A percentile compares a stretch with the other conserved stretches of the same genome.
Conservation (phyloP, 1,284 basidiomycete genomes). For the Omphalotus olearius region DNA sequence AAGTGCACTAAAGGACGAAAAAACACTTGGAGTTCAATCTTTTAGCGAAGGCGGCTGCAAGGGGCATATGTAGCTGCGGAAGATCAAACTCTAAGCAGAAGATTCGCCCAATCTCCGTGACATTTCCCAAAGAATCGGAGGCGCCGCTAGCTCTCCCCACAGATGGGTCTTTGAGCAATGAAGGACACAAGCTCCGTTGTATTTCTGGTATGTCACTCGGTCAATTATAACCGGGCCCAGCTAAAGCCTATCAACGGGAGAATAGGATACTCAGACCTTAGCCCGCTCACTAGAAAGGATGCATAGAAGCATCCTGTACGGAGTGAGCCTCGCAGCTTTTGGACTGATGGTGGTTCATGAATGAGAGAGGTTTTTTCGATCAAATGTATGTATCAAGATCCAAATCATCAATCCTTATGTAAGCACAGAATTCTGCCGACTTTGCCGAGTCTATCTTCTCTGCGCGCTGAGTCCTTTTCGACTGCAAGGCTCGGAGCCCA, state of each 20-base stretch:
- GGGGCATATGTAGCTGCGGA: too few relatives aligned
- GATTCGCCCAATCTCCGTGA: constrained; percentile 21
- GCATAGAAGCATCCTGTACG: constrained; percentile 4
- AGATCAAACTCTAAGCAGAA: not conserved
- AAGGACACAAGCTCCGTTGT: not conserved
- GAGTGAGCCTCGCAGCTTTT: constrained; percentile 15
- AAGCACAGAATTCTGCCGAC: too few relatives aligned
- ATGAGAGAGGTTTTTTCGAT: not conserved
- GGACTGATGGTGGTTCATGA: constrained; percentile 8
- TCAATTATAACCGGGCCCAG: constrained; percentile 10
- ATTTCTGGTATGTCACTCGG: constrained; percentile 15
- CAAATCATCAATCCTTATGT: too few relatives aligned
- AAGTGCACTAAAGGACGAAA: constrained; percentile 46
- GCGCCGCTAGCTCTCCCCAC: not conserved
- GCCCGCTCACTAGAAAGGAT: constrained; percentile 7
- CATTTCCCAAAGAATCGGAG: constrained; percentile 19
- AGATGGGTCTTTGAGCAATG: constrained; percentile 9
- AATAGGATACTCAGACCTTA: constrained; percentile 14
- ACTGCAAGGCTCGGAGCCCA: too few relatives aligned
- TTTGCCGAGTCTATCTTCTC: too few relatives aligned
- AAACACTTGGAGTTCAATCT: not conserved
- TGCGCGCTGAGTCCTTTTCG: too few relatives aligned
- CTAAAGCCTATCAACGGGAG: constrained; percentile 13
- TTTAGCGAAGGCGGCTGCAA: too few relatives aligned
- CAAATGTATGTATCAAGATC: too few relatives aligned